Evolutionary conservation across 192 early-diverging fungal species (phyloP).

Genomic region (Entophlyctis luteolus): DNA sequence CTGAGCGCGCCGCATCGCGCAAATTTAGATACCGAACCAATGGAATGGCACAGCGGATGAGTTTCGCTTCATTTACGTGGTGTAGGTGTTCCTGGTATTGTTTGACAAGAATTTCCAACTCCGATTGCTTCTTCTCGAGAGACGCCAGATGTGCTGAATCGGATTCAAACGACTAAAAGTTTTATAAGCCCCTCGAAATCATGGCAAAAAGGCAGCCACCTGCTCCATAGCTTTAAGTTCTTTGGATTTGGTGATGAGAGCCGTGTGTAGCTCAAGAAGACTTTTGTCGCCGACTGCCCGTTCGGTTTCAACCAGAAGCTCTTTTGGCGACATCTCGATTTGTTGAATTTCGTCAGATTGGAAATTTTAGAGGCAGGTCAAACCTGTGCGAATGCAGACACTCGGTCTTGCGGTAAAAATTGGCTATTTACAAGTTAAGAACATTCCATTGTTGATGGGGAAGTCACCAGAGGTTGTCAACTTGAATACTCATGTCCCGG

Average conservation of each 20-base stretch:
- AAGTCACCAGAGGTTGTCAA: conserved; percentile 87
- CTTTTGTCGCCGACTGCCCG: conserved; percentile 70
- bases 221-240: conserved; percentile 30
- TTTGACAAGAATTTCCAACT: conserved; percentile 72
- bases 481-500: conserved; percentile 73
- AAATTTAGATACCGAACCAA: conserved; percentile 59
- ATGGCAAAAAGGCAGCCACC: conserved; percentile 17
- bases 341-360: neutral
- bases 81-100: conserved; percentile 68
- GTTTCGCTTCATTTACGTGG: conserved; percentile 57
- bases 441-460: neutral
- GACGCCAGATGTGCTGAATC: conserved; percentile 56
- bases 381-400: conserved; percentile 88
- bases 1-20: conserved; percentile 51
- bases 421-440: too few relatives aligned
- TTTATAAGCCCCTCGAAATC: neutral
- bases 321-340: conserved; percentile 66
- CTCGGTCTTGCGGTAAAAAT: conserved; percentile 94
- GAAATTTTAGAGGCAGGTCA: neutral
- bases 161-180: conserved; percentile 40
- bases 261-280: conserved; percentile 61
- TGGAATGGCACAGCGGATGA: conserved; percentile 59
- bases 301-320: conserved; percentile 81
- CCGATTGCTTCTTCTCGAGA: conserved; percentile 64
- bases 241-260: conserved; percentile 52